Percentiles rank a stretch among this genome's conserved stretches.
Conservation (phyloP, 495 filamentous ascomycete genomes). For the Hypoxylon intermedium region DNA sequence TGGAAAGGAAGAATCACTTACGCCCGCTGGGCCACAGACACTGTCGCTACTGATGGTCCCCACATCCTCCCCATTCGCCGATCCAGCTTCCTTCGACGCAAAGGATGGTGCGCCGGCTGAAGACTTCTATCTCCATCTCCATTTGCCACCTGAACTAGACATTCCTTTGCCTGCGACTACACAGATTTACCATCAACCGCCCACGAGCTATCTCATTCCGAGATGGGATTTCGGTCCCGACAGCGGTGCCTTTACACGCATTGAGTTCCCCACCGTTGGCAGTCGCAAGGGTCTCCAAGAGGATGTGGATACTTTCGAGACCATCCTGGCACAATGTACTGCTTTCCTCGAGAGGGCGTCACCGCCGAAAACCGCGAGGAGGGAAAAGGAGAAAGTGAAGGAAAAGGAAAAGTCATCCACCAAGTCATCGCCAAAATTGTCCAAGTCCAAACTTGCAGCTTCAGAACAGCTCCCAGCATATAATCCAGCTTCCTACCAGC, state of each 20-base stretch:
- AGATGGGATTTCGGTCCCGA: slow-evolving; percentile 90
- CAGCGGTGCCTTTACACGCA: slow-evolving; percentile 85
- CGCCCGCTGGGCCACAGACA: slow-evolving; percentile 84
- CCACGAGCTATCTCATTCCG: slow-evolving; percentile 86
- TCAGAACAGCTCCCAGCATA: slow-evolving; percentile 64
- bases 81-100: slow-evolving; percentile 61
- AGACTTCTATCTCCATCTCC: slow-evolving; percentile 94
- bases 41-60: slow-evolving; percentile 94
- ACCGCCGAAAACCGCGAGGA: slow-evolving; percentile 56
- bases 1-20: slow-evolving; percentile 82
- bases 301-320: slow-evolving; percentile 95
- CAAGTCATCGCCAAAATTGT: slow-evolving; percentile 45
- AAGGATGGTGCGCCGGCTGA: slow-evolving; percentile 72
- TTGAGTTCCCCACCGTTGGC: slow-evolving; percentile 82
- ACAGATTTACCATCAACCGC: slow-evolving; percentile 93
- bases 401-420: slow-evolving; percentile 63
- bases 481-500: slow-evolving; percentile 79
- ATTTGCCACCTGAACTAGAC: slow-evolving; percentile 92
- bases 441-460: slow-evolving; percentile 49
- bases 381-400: slow-evolving; percentile 61
- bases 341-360: slow-evolving; percentile 84
- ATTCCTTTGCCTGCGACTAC: slow-evolving; percentile 89
- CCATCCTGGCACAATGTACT: slow-evolving; percentile 93
- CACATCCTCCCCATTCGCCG: slow-evolving; percentile 74
- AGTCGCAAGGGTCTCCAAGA: slow-evolving; percentile 77